Evolutionary conservation across 306 rosid genomes (phyloP), one percentile per base, ranked within the genome.

Genomic region (Fragaria vesca): DNA sequence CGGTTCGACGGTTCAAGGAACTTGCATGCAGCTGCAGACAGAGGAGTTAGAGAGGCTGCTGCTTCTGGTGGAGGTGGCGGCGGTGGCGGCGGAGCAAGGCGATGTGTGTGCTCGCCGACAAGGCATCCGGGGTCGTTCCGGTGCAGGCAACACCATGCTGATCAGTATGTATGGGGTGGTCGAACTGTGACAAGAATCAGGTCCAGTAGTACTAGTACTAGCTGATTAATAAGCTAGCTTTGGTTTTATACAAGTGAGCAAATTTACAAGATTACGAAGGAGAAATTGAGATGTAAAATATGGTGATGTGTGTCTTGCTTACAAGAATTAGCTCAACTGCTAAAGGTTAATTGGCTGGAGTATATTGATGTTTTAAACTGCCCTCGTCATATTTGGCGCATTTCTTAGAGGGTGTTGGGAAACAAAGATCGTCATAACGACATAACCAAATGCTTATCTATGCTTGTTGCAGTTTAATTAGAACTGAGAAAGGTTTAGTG

Each of bases 81-180:
- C 45, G 10, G 9, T 40, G 72, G 43, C 0, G 82, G 74, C 67
- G 48, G 77, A 0, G 26, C 8, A 7, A 82, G 78, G 83, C 84
- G 66, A 30, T 91, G 98, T 34, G 60, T 83, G 78, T 92, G 98
- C 74, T 94, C 98, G 12, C 97, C 97, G 50, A 90, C 96, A 3
- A 79, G 51, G 76, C 97, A 94, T 81, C 96, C 94, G 0, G 96
- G 97, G 20, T 92, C 98, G 36, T 94, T 92, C 76, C 90, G 97
- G 78, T 94, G 98, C 70, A 85, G 98, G 51, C 91, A 82, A n/a
- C 98, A 90, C 81, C 93, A 60, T 2, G 86, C 72, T 8, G 79
- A 36, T 17, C 71, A 85, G 82, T 90, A 94, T 62, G 91, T 85
- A 8, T 94, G 97, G 97, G 91, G 86, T 10, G 74, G 90, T 46